Evolutionary conservation across 75 land plant species (phyloP).

Genomic region (Cupressus sempervirens): DNA sequence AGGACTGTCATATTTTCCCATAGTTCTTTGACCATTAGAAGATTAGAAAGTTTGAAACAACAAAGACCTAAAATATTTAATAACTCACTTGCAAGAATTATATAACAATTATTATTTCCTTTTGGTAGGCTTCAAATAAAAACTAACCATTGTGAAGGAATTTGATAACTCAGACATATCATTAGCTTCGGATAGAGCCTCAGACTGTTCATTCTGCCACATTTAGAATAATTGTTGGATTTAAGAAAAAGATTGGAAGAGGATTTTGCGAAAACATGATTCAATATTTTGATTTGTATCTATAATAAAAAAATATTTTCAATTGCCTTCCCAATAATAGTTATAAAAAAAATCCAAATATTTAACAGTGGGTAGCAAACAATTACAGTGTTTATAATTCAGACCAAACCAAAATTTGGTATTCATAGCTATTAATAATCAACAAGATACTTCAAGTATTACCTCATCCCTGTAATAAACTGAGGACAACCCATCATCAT

Average conservation of each 20-base stretch:
- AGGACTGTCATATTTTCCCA: background rate
- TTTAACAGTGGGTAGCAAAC: background rate
- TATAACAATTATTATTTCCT: background rate
- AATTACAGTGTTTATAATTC: background rate
- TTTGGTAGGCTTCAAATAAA: background rate
- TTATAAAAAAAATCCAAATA: background rate
- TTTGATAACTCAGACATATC: conserved; percentile 52
- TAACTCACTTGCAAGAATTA: background rate
- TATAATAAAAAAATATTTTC: background rate
- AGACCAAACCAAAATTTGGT: background rate
- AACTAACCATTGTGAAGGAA: conserved; percentile 62
- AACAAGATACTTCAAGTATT: background rate
- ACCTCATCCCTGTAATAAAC: conserved; percentile 61
- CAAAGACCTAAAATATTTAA: background rate
- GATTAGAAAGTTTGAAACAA: background rate
- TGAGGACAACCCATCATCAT: conserved; percentile 44
- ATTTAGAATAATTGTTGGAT: background rate
- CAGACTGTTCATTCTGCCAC: conserved; percentile 49
- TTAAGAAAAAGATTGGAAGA: background rate
- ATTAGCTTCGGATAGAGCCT: conserved; percentile 53
- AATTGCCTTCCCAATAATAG: background rate
- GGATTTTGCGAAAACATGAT: background rate
- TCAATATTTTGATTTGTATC: background rate
- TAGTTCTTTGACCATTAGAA: background rate
- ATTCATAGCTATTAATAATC: background rate